Evolutionary conservation across 305 asterid species (phyloP).

Genomic region (Fraxinus greggii): DNA sequence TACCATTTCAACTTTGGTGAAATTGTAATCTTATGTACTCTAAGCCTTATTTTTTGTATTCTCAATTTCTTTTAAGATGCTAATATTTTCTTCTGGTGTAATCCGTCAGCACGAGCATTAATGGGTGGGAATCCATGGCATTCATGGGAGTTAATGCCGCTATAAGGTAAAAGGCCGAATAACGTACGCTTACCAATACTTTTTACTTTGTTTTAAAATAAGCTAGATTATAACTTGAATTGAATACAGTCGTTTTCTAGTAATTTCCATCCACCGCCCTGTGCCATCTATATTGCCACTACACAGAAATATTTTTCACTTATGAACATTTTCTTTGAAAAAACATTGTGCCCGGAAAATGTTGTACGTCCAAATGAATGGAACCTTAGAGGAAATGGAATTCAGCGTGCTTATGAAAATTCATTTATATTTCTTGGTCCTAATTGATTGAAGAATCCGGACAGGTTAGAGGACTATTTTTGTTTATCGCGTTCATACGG

Average conservation of each 20-base stretch:
- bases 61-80: background rate
- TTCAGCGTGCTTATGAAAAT: background rate
- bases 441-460: background rate
- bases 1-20: background rate
- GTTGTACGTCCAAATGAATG: background rate
- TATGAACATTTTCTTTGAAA: background rate
- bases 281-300: background rate
- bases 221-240: background rate
- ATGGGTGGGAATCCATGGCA: constrained; percentile 70
- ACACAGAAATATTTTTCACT: background rate
- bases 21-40: background rate
- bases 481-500: background rate
- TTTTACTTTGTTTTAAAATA: background rate
- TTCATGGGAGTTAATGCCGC: constrained; percentile 81
- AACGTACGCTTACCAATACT: background rate
- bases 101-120: constrained; percentile 56
- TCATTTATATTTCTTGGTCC: background rate
- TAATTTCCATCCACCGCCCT: background rate
- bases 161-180: constrained; percentile 45
- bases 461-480: background rate
- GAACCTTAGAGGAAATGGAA: background rate
- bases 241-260: background rate
- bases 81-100: background rate
- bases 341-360: background rate
- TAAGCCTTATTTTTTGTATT: background rate